These are phyloP conservation scores for Beta macrorhiza DNA, from an alignment of 179 eudicot genomes.

Conservation along the genomic window DNA sequence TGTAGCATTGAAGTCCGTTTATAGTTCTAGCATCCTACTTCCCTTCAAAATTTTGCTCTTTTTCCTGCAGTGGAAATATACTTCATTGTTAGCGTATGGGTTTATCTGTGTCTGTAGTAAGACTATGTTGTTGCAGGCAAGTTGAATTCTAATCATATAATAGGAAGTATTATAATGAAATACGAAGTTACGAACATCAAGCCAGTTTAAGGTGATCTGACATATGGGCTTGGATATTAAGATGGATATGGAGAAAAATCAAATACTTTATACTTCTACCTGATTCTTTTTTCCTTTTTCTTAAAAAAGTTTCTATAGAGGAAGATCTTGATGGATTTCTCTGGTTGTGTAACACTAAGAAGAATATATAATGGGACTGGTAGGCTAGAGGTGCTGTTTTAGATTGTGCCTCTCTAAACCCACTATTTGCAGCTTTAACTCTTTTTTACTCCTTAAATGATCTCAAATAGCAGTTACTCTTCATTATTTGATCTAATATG, in stretches of 20 bases:
- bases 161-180: not conserved
- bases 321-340: slow-evolving; percentile 1
- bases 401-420: not conserved
- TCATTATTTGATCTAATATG: not conserved
- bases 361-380: not conserved
- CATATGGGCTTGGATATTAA: not conserved
- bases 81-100: not conserved
- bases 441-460: not conserved
- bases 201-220: not conserved
- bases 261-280: not conserved
- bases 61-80: not conserved
- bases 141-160: not conserved
- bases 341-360: slow-evolving; percentile 2
- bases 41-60: not conserved
- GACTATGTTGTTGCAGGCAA: not conserved
- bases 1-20: not conserved
- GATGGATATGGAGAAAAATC: not conserved
- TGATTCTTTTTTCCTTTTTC: not conserved
- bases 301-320: not conserved
- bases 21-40: not conserved
- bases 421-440: not conserved
- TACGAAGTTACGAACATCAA: not conserved
- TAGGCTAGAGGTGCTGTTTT: not conserved
- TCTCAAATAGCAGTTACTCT: not conserved
- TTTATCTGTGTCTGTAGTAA: not conserved